phyloP scores from a whole-genome alignment of 192 early-diverging fungal species.

The Coemansia sp. region DNA sequence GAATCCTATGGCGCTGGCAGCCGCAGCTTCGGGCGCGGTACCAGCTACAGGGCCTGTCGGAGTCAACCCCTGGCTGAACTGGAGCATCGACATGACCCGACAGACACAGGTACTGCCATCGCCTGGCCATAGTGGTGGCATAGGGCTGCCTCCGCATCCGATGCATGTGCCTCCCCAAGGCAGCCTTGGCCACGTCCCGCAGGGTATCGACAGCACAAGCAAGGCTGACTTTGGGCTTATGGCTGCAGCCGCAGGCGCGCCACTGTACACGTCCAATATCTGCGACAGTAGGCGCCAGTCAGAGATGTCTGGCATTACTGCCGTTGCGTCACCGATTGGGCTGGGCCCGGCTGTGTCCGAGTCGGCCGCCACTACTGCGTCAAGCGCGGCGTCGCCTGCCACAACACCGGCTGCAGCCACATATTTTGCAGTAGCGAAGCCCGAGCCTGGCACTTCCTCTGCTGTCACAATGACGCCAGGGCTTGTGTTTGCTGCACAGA shows the following conservation, averaged over 20 bases:
- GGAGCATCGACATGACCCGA: constrained; percentile 21
- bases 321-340: constrained; percentile 44
- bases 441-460: not conserved
- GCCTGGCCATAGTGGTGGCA: not conserved
- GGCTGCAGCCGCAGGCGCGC: constrained; percentile 7
- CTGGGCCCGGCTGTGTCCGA: constrained; percentile 14
- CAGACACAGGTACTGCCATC: constrained; percentile 6
- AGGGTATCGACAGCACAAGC: not conserved
- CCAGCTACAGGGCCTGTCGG: not conserved
- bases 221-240: constrained; percentile 9
- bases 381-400: constrained; percentile 24
- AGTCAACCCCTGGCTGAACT: constrained; percentile 32
- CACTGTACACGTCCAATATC: constrained; percentile 44
- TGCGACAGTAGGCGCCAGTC: constrained; percentile 53
- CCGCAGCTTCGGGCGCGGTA: constrained; percentile 10
- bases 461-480: not conserved
- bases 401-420: constrained; percentile 26
- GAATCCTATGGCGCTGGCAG: constrained; percentile 26
- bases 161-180: constrained; percentile 1
- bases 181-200: not conserved
- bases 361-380: constrained; percentile 15
- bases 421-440: not conserved
- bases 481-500: not conserved
- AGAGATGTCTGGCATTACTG: constrained; percentile 48
- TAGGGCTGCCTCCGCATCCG: constrained; percentile 3